Evolutionary conservation across 2,329 filamentous ascomycete species (phyloP), one percentile per base, ranked within the genome.

Genomic region (Fusarium neocosmosporiellum): DNA sequence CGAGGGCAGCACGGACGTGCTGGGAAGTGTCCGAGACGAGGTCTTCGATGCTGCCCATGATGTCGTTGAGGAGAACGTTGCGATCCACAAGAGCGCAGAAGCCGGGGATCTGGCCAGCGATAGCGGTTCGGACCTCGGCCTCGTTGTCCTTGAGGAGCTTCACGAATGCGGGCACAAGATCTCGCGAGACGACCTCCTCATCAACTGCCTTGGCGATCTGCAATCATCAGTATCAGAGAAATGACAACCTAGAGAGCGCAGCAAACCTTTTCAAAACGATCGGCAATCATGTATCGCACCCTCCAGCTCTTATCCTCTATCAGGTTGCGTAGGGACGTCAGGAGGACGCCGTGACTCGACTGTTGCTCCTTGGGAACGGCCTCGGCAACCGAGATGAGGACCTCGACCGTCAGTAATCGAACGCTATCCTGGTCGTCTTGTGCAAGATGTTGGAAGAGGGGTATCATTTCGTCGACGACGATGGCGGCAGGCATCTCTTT

Each of bases 221-320:
- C 48, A 48, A 58, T 36, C 37, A 67, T 73, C 16, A 67, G 48
- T 31, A 62, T 20, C 24, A 16, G 11, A 20, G 20, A 50, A 5
- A 50, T 9, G 36, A 58, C 80, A 94, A 31, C 29, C 16, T 14
- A 16, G n/a, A 7, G 46, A 37, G 20, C 33, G 41, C 14, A 36
- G 22, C 60, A 29, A 53, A 77, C 94, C 93, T 98, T 98, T 84
- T 99, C 96, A 80, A 98, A 99, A 81, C 95, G 91, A 83, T 99
- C 96, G 57, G 96, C 96, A 78, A 99, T 96, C 96, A 99, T 99
- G 84, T 98, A 99, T 81, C 96, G 91, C 69, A 99, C 96, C 80
- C 96, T 92, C 96, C 96, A 99, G 86, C 96, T 98, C 90, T 98
- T 99, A 83, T 99, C 96, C 80, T 98, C 96, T 84, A 99, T 98